Base-by-base conservation (phyloP, 1,139 yeast species). In the Arxiozyma heterogenica region DNA sequence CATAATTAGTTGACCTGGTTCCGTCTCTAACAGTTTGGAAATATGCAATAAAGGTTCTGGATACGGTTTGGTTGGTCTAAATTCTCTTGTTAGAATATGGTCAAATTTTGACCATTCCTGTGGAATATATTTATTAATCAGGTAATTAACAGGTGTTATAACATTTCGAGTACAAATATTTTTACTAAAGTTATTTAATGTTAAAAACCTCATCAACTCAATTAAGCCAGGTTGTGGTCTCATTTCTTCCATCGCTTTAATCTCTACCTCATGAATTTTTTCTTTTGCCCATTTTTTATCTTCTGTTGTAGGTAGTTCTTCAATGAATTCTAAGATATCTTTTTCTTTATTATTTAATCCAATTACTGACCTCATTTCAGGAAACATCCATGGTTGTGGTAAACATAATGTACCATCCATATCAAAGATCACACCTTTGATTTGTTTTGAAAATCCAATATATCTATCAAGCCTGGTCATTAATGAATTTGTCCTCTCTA, bases 341-440 rank as follows among this genome's bases (percentile, higher is more conserved):
- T 74, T 61, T 0, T 72, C 64, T 42, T 71, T 72, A 51, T 73
- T 76, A 1, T 59, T 54, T 23, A 82, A 72, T 1, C 81, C 80
- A 30, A 82, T 70, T 0, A 81, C 82, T 20, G 73, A 71, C 54
- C 87, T 71, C 87, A 83, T 82, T 52, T 78, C 78, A 20, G 71
- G 71, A 64, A 83, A 83, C 87, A 83, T 83, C 79, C 83, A 80
- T 0, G 82, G 78, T 68, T 81, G 86, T 1, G 88, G 86, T 27
- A 77, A 70, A 58, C 85, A 80, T 51, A 83, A 63, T 0, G 87
- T 83, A 6, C 88, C 88, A 61, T 83, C 88, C 88, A 83, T 82
- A 59, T 83, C 88, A 61, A 83, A 83, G 1, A 83, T 72, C 5
- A 83, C 65, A 0, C 85, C 86, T 50, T 70, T 71, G 45, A 81